A percentile compares a stretch with the other conserved stretches of the same genome.
These are phyloP conservation scores for Megacollybia marginata DNA, from an alignment of 768 basidiomycete species.

Conservation along the genomic window DNA sequence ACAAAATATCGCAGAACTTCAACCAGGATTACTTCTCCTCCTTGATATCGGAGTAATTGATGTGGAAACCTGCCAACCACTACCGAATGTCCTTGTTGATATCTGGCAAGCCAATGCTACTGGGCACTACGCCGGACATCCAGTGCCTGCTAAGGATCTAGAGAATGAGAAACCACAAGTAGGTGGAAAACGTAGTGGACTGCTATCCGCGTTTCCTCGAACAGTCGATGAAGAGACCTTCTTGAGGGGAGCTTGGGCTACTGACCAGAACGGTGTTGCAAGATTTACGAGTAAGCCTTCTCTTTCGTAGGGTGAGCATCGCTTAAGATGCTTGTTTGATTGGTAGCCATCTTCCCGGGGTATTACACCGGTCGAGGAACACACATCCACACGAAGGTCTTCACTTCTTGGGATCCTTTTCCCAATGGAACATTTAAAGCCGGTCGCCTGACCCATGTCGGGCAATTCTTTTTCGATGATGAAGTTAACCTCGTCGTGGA, in stretches of 20 bases:
- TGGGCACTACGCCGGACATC: slow-evolving; percentile 49
- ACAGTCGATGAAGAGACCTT: slow-evolving; percentile 36
- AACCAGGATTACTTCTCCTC: slow-evolving; percentile 38
- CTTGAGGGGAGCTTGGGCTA: slow-evolving; percentile 48
- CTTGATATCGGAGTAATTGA: slow-evolving; percentile 54
- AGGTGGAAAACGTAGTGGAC: slow-evolving; percentile 35
- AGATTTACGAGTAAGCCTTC: slow-evolving; percentile 41
- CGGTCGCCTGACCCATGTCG: slow-evolving; percentile 37
- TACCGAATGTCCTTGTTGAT: slow-evolving; percentile 50
- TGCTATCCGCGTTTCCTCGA: slow-evolving; percentile 37
- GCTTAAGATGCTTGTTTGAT: not conserved
- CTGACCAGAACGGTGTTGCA: slow-evolving; percentile 42
- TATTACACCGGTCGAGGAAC: slow-evolving; percentile 53
- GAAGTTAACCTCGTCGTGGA: slow-evolving; percentile 41
- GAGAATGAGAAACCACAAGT: slow-evolving; percentile 36
- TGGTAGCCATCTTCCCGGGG: slow-evolving; percentile 45
- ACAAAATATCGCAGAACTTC: slow-evolving; percentile 48
- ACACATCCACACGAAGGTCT: slow-evolving; percentile 49
- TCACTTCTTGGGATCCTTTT: slow-evolving; percentile 37
- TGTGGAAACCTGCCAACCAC: slow-evolving; percentile 46
- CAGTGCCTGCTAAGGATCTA: slow-evolving; percentile 35
- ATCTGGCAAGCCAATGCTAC: slow-evolving; percentile 56
- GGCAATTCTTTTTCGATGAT: slow-evolving; percentile 55
- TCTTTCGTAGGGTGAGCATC: not conserved
- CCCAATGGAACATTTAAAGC: slow-evolving; percentile 38